Evolutionary conservation across 202 grass and related monocot genomes (phyloP).

Genomic region (Carex sylvatica): DNA sequence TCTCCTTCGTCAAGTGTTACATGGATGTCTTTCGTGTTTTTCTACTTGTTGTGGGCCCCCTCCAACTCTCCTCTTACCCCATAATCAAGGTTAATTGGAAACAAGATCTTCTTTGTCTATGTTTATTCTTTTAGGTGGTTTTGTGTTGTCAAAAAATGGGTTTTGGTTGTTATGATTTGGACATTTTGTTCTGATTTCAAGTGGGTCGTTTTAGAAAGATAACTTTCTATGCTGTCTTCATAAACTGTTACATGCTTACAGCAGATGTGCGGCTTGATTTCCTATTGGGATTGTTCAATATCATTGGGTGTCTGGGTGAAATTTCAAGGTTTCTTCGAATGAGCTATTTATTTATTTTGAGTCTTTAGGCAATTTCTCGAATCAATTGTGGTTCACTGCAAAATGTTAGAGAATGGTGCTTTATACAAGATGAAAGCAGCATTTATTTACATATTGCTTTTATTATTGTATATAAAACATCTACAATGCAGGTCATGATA

Average conservation of each 20-base stretch:
- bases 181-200: conserved; percentile 21
- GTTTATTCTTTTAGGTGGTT: background rate
- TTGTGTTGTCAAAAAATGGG: conserved; percentile 1
- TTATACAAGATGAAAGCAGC: background rate
- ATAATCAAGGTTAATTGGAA: conserved; percentile 54
- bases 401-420: background rate
- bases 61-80: conserved; percentile 75
- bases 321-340: background rate
- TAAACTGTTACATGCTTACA: background rate
- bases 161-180: background rate
- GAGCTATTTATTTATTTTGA: background rate
- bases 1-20: conserved; percentile 69
- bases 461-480: background rate
- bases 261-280: background rate
- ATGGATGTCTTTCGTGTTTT: conserved; percentile 61
- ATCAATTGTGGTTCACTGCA: background rate
- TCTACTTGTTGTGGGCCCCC: conserved; percentile 67
- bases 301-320: background rate
- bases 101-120: background rate
- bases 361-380: background rate
- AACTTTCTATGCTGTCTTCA: background rate
- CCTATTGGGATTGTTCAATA: background rate
- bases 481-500: background rate
- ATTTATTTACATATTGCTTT: background rate
- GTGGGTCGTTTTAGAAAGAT: conserved; percentile 19